Evolutionary conservation across 306 rosid species (phyloP), one percentile per base, ranked within the genome.

Genomic region (Cicer yamashitae): DNA sequence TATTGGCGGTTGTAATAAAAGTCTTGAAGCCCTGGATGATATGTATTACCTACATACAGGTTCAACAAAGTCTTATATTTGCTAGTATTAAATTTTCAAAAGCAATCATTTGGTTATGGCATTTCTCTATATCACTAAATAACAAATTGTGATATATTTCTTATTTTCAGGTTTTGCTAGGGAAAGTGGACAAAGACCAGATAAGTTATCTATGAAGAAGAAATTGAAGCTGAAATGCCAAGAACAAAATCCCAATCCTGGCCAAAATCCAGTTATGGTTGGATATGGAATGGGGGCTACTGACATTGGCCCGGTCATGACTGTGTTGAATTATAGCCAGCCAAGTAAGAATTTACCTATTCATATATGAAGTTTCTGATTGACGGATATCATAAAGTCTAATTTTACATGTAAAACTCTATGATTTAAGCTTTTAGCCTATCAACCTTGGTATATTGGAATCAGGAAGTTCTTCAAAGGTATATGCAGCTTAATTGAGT

Each of bases 1-100:
- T 80, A 75, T 96, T 4, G 99, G 99, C 64, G 99, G 99, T 83
- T 96, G 99, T 87, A 96, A 90, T 82, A 96, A 88, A 79, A 87
- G 85, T 83, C 98, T 96, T 51, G 99, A 96, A 87, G 99, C 96
- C 63, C 82, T 96, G 57, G 98, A 87, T 64, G 99, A 96, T 79
- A 89, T 96, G 96, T 92, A 80, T 90, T 92, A 81, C 87, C 82
- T 96, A 43, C 17, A 90, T 85, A 96, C 99, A 89, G 99, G 99
- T 96, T 79, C 76, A 63, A 18, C 62, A 60, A 64, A 69, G 56
- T 70, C 63, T 72, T 75, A 50, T 40, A 59, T 61, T 65, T 64
- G 12, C 62, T 50, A 15, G 37, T 61, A 54, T 74, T 72, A 43
- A 59, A 10, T 57, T 50, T 76, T 57, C 20, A 7, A 14, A 2